These are phyloP conservation scores for Phytophthora crassamura DNA, from an alignment of 352 stramenopile species.

Conservation along the genomic window DNA sequence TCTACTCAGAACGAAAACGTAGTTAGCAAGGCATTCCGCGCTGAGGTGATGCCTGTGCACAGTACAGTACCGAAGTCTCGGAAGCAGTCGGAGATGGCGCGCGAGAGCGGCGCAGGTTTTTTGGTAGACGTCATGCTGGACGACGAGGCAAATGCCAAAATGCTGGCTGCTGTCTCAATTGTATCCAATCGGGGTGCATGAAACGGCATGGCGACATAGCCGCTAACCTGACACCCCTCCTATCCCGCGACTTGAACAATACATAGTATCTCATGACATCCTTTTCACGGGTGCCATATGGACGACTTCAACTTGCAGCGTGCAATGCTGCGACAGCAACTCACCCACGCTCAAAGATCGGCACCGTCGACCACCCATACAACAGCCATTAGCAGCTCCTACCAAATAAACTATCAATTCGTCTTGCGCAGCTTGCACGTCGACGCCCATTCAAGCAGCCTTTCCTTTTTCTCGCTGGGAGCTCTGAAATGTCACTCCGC, in stretches of 20 bases:
- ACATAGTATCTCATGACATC: neutral
- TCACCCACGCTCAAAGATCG: conserved; percentile 21
- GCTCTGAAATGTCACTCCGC: too few species aligned
- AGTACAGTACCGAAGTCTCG: conserved; percentile 34
- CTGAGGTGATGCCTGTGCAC: too few species aligned
- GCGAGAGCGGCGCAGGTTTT: conserved; percentile 27
- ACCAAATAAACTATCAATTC: too few species aligned
- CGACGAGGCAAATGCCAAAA: conserved; percentile 27
- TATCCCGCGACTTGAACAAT: neutral
- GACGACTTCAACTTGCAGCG: conserved; percentile 23
- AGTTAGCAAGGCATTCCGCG: neutral
- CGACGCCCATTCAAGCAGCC: too few species aligned
- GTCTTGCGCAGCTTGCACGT: too few species aligned
- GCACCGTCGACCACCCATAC: too few species aligned
- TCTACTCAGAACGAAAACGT: conserved; percentile 14
- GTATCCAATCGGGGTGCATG: neutral
- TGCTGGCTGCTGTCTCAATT: conserved; percentile 14
- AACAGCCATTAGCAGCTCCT: too few species aligned
- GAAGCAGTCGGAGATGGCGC: conserved; percentile 38
- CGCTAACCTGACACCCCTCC: conserved; percentile 15
- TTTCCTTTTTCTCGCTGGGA: too few species aligned
- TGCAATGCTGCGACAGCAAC: conserved; percentile 10
- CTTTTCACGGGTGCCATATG: neutral
- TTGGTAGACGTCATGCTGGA: conserved; percentile 26
- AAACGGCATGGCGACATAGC: conserved; percentile 8